Percentiles rank a stretch among this genome's conserved stretches.
phyloP scores from a whole-genome alignment of 1,284 basidiomycete species.

The Nidula niveotomentosa region DNA sequence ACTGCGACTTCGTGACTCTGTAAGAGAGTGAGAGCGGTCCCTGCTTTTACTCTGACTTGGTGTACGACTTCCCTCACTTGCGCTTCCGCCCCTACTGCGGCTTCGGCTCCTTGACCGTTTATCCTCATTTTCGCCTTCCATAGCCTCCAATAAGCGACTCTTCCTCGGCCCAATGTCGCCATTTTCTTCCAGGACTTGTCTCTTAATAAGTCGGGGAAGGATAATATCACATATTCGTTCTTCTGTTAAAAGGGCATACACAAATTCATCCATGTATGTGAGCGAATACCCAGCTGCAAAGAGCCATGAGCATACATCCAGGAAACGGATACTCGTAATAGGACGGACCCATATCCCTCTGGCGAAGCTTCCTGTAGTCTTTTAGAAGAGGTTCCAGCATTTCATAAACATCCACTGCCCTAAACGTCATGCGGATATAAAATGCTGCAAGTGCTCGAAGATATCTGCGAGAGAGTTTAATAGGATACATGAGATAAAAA shows the following conservation, averaged over 20 bases:
- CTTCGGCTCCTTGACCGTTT: constrained; percentile 37
- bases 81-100: constrained; percentile 27
- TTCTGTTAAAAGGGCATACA: constrained; percentile 82
- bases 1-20: constrained; percentile 21
- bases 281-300: constrained; percentile 75
- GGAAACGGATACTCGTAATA: constrained; percentile 2
- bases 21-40: constrained; percentile 15
- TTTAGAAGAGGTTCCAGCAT: constrained; percentile 92
- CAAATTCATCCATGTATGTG: constrained; percentile 91
- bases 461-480: constrained; percentile 59
- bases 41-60: constrained; percentile 19
- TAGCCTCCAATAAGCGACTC: constrained; percentile 79
- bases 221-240: constrained; percentile 98
- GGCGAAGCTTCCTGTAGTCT: constrained; percentile 90
- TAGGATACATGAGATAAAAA: background rate
- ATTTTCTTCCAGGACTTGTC: constrained; percentile 88
- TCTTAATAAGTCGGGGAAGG: constrained; percentile 85
- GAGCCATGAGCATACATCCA: constrained; percentile 4
- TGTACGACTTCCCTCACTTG: constrained; percentile 25
- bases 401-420: constrained; percentile 88
- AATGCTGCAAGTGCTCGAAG: constrained; percentile 91
- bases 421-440: constrained; percentile 95
- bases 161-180: constrained; percentile 85
- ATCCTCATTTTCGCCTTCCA: constrained; percentile 69
- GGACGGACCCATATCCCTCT: constrained; percentile 73